Evolutionary conservation across 2,329 filamentous ascomycete genomes (phyloP), one percentile per base, ranked within the genome.

Genomic region (Botrytis aclada): DNA sequence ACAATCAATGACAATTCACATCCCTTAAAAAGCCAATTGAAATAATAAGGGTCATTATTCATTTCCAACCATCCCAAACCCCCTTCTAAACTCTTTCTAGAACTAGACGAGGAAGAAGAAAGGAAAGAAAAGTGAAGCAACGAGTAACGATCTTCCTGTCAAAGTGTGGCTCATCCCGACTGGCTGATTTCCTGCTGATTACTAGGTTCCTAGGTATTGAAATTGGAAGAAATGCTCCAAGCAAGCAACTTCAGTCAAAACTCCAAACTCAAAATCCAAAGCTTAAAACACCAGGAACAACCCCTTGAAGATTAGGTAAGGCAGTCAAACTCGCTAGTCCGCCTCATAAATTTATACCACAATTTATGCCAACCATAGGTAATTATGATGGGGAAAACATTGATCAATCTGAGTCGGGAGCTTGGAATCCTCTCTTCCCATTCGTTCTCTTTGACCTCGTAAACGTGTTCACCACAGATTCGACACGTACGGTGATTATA

Each of bases 121-220:
- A 56, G 51, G 25, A 32, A 22, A 22, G 43, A 72, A 75, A 71
- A 77, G 74, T 76, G 75, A 78, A 76, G 77, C 77, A 66, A 76
- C 77, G 72, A 79, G 78, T 79, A 73, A 77, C 7, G n/a, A 71
- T 51, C 39, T 62, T 62, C 51, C 32, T 62, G 29, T 61, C 34
- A 47, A 56, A 58, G 39, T 69, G 63, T 72, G 70, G 69, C 61
- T 74, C 71, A 73, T 69, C 73, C 75, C 75, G 75, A 76, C 70
- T 76, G 75, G 74, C 25, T 70, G 60, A 73, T 34, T 34, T n/a
- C n/a, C n/a, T n/a, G n/a, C n/a, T n/a, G 7, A 6, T 43, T 43
- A 18, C 41, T 16, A 43, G 41, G 41, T 43, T 4, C 12, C 45
- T 10, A 22, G 43, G 45, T 51, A 18, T 54, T 54, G 47, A 25